phyloP scores from a whole-genome alignment of 2,329 filamentous ascomycete species.

The Eurotiales sp. region DNA sequence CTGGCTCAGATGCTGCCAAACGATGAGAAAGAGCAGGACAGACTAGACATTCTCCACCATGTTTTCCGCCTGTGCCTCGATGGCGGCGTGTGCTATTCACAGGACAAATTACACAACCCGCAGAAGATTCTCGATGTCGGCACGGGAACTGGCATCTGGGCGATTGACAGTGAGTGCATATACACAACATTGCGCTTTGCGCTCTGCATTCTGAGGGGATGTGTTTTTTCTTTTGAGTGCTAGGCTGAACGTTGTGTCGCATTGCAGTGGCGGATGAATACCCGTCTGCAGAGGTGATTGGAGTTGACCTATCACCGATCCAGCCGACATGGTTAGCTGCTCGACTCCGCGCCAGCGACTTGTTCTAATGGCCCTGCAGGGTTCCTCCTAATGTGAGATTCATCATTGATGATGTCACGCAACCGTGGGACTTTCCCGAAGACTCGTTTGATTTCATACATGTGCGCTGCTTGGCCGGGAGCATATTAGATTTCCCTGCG shows the following conservation, averaged over 20 bases:
- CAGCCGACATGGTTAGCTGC: slow-evolving; percentile 38
- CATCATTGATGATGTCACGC: slow-evolving; percentile 27
- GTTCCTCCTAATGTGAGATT: slow-evolving; percentile 30
- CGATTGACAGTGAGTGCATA: slow-evolving; percentile 8
- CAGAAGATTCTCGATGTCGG: slow-evolving; percentile 16
- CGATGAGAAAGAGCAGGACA: slow-evolving; percentile 20
- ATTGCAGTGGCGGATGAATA: slow-evolving; percentile 28
- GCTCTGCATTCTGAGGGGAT: too few species aligned
- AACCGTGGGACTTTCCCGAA: slow-evolving; percentile 22
- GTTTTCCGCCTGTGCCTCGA: slow-evolving; percentile 47
- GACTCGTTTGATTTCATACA: slow-evolving; percentile 30
- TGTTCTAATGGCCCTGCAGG: slow-evolving; percentile 14
- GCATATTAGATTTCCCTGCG: slow-evolving; percentile 21
- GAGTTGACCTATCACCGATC: slow-evolving; percentile 49
- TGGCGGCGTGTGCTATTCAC: slow-evolving; percentile 34
- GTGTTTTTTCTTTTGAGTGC: too few species aligned
- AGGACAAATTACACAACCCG: slow-evolving; percentile 3
- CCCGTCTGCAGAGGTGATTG: slow-evolving; percentile 41
- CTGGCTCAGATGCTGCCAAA: slow-evolving; percentile 19
- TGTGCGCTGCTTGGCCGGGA: slow-evolving; percentile 21
- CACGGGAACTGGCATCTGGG: slow-evolving; percentile 16
- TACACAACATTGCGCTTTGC: too few species aligned
- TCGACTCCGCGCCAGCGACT: background rate
- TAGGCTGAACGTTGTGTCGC: too few species aligned
- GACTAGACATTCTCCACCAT: slow-evolving; percentile 22